Evolutionary conservation across 2,329 filamentous ascomycete genomes (phyloP), one percentile per base, ranked within the genome.

Genomic region (Fusarium pseudonygamai): DNA sequence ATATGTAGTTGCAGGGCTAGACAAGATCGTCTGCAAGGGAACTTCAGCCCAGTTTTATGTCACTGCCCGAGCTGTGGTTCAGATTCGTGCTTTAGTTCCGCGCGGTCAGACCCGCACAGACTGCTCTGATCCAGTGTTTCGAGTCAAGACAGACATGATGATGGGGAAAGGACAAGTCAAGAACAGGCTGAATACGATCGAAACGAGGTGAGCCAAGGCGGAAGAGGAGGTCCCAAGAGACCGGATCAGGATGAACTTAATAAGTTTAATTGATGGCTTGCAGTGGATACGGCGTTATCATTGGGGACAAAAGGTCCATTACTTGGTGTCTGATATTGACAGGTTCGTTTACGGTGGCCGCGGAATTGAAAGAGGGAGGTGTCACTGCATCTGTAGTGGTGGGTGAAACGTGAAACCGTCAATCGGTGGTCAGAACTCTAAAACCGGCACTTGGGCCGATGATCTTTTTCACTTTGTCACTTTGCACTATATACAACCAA

Each of bases 31-130:
- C 47, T 42, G 28, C 58, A 60, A 43, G 49, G 32, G 50, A 42
- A 14, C 20, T 43, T 43, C 28, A 43, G 32, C 30, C 50, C 32
- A 34, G 50, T 30, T 26, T 36, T 36, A 37, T 61, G 37, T 43
- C 58, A 56, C 37, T 36, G 37, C 20, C 58, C 58, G 58, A 42
- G 30, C 24, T 22, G 34, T 53, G 50, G 20, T 53, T 53, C 50
- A 53, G 34, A 39, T 39, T 53, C 11, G 34, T 39, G 24, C 20
- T 20, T 28, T 37, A 36, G 50, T 58, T 28, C 39, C 49, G 59
- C 39, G 39, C 49, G 50, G 40, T 58, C 37, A 61, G 59, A 58
- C 59, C 30, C 39, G 49, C 50, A 61, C 47, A 56, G 58, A 56
- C 47, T 58, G 56, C 15, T 30, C 26, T 18, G 32, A 58, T 58